Evolutionary conservation across 257 asterid genomes (phyloP).

Genomic region (Handroanthus guayacan): DNA sequence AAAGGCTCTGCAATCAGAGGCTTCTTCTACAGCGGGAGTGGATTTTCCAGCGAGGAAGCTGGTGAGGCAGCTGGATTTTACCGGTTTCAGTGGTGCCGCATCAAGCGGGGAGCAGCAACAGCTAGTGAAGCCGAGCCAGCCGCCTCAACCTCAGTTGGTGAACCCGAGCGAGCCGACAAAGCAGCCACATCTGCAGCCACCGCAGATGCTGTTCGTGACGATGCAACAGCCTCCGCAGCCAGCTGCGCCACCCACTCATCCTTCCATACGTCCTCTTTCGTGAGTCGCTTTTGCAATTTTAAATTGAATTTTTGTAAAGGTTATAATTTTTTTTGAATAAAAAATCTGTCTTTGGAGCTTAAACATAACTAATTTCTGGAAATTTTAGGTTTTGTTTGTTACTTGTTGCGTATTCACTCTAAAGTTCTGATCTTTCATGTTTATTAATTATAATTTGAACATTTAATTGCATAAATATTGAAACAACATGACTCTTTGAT

Average conservation of each 20-base stretch:
- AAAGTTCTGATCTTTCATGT: slow-evolving; percentile 27
- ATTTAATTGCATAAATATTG: slow-evolving; percentile 14
- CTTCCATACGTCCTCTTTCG: slow-evolving; percentile 63
- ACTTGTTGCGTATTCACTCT: background rate
- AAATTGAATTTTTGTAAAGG: slow-evolving; percentile 2
- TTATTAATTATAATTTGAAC: slow-evolving; percentile 1
- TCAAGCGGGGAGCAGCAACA: slow-evolving; percentile 47
- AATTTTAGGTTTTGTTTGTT: slow-evolving; percentile 22
- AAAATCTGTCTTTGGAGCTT: slow-evolving; percentile 25
- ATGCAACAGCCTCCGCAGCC: slow-evolving; percentile 61
- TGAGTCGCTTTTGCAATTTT: slow-evolving; percentile 49
- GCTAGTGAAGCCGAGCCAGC: slow-evolving; percentile 48
- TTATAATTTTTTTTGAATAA: background rate
- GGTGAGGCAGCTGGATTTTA: slow-evolving; percentile 97
- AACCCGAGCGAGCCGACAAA: slow-evolving; percentile 41
- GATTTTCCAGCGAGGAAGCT: slow-evolving; percentile 88
- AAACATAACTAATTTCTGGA: slow-evolving; percentile 3
- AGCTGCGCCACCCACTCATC: slow-evolving; percentile 55
- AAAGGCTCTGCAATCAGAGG: slow-evolving; percentile 58
- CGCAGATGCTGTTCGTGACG: slow-evolving; percentile 55
- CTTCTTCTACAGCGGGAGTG: slow-evolving; percentile 51
- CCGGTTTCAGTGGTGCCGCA: slow-evolving; percentile 56
- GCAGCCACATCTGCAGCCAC: slow-evolving; percentile 43
- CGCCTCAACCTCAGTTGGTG: slow-evolving; percentile 40
- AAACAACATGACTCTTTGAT: background rate